Evolutionary conservation across 164 flowering plant species (phyloP), one percentile per base, ranked within the genome.

Genomic region (Kalanchoe fedtschenkoi): DNA sequence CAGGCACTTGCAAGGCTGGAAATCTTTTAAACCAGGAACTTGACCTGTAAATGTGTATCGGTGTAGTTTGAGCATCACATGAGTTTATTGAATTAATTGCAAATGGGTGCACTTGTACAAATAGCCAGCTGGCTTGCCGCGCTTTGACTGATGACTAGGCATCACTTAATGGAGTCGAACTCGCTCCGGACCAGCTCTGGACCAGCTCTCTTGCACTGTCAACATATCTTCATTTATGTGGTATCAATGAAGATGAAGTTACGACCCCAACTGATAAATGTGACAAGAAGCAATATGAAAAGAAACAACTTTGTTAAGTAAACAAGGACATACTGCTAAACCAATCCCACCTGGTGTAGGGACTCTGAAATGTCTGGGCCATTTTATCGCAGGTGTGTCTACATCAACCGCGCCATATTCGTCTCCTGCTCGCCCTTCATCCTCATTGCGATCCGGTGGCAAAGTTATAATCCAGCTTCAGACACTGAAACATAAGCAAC

Each of bases 161-260:
- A 32, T 89, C 95, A n/a, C n/a, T n/a, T n/a, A n/a, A n/a, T n/a
- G n/a, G n/a, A n/a, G n/a, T n/a, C n/a, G n/a, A n/a, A 57, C 85
- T 77, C 63, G 83, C 88, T 6, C 80, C 66, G 38, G 89, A 80
- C 78, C 83, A 85, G n/a, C n/a, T n/a, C n/a, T n/a, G n/a, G n/a
- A n/a, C n/a, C n/a, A n/a, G 88, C 89, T n/a, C n/a, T n/a, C n/a
- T n/a, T n/a, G n/a, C n/a, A n/a, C n/a, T n/a, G n/a, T n/a, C n/a
- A n/a, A n/a, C n/a, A n/a, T n/a, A n/a, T n/a, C n/a, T n/a, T n/a
- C n/a, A n/a, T n/a, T n/a, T n/a, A n/a, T n/a, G n/a, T n/a, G n/a
- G n/a, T n/a, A 90, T 90, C 53, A 83, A 78, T 46, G 92, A 88
- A 76, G 90, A 90, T 72, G 92, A 70, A 17, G 96, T 88, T n/a